These are phyloP conservation scores for Thuidium tamariscinum DNA, from an alignment of 225 moss, liverwort and hornwort species.

Conservation along the genomic window DNA sequence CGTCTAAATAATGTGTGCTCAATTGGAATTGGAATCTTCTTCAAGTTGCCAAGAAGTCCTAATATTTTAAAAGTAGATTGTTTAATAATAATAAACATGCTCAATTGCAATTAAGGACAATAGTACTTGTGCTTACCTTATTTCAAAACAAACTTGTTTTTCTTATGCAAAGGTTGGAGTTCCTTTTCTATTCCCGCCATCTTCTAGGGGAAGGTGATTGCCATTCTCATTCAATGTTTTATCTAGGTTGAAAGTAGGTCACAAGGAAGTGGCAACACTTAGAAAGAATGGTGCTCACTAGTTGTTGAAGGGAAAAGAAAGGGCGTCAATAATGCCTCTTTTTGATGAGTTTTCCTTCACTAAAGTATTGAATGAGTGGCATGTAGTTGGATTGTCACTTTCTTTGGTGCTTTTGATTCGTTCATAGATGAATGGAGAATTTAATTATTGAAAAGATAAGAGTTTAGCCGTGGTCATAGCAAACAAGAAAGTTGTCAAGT, in stretches of 20 bases:
- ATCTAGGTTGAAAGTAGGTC: not conserved
- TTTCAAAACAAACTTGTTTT: not conserved
- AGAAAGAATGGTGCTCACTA: not conserved
- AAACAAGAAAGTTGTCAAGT: too few species aligned
- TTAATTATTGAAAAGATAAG: not conserved
- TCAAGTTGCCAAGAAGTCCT: fast-evolving
- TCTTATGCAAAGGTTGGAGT: not conserved
- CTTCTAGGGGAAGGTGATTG: not conserved
- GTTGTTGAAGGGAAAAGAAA: not conserved
- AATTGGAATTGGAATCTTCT: not conserved
- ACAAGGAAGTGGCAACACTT: fast-evolving
- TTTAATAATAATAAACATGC: not conserved
- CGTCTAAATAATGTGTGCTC: not conserved
- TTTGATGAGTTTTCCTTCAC: not conserved
- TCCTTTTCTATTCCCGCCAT: not conserved
- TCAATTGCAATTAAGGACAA: fast-evolving
- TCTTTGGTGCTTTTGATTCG: fast-evolving
- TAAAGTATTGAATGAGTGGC: fast-evolving
- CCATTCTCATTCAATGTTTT: not conserved
- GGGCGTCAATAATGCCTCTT: not conserved
- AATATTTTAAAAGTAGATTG: fast-evolving
- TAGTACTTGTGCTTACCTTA: not conserved
- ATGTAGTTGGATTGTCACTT: not conserved
- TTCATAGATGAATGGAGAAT: fast-evolving
- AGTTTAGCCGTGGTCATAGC: too few species aligned